phyloP scores from a whole-genome alignment of 2,329 filamentous ascomycete species.

The Beauveria caledonica region DNA sequence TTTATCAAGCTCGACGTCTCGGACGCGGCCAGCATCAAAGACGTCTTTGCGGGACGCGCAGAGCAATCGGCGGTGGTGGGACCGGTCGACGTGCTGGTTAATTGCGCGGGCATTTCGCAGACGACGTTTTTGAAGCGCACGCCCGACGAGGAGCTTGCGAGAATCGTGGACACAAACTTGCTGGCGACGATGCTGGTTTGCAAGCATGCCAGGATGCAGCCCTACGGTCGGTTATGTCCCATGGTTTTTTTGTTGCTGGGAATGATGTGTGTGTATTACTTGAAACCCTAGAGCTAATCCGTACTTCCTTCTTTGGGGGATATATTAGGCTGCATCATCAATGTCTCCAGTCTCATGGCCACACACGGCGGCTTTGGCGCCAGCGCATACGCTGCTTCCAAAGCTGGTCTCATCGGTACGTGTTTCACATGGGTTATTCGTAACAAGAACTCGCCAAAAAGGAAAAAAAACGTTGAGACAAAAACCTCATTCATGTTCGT shows the following conservation, averaged over 20 bases:
- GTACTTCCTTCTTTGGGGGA: background rate
- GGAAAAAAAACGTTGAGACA: background rate
- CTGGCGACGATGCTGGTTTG: constrained; percentile 56
- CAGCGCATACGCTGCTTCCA: constrained; percentile 68
- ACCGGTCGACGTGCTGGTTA: constrained; percentile 56
- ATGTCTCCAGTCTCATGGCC: constrained; percentile 70
- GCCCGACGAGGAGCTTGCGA: constrained; percentile 39
- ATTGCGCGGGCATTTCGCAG: constrained; percentile 69
- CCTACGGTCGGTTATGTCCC: constrained; percentile 20
- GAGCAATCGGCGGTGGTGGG: constrained; percentile 19
- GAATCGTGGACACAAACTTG: constrained; percentile 63
- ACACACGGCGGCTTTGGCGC: constrained; percentile 61
- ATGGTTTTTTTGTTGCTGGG: too few relatives aligned
- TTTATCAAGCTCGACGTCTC: constrained; percentile 29
- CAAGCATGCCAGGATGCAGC: constrained; percentile 32
- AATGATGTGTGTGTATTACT: background rate
- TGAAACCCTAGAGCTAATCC: background rate
- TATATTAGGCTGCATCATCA: constrained; percentile 60
- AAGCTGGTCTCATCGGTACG: constrained; percentile 67
- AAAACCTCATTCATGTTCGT: background rate
- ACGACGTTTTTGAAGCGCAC: constrained; percentile 54
- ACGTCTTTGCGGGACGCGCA: constrained; percentile 18
- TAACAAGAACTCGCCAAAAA: background rate
- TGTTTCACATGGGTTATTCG: constrained; percentile 6
- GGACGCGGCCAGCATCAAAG: constrained; percentile 21